Conservation (phyloP, 495 filamentous ascomycete genomes). For the Penicilliopsis zonata region DNA sequence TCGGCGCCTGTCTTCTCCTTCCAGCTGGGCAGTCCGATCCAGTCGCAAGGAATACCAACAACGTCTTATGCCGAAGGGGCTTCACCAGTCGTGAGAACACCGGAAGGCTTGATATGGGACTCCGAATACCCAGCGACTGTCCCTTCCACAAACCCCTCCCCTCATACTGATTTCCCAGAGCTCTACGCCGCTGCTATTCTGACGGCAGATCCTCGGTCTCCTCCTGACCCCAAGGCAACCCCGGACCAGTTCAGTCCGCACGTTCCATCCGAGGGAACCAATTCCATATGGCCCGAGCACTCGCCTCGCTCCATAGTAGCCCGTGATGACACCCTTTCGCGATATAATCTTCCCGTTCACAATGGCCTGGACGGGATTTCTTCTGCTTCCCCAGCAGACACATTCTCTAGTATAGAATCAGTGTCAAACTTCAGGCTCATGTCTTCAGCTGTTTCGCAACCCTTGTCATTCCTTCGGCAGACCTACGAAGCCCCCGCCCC, state of each 20-base stretch:
- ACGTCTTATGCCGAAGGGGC: too few species aligned
- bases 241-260: too few species aligned
- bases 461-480: slow-evolving; percentile 26
- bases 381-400: slow-evolving; percentile 15
- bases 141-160: too few species aligned
- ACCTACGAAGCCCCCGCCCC: slow-evolving; percentile 8
- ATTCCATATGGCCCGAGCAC: too few species aligned
- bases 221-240: too few species aligned
- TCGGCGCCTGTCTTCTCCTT: slow-evolving; percentile 9
- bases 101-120: slow-evolving; percentile 4
- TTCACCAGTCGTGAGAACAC: too few species aligned
- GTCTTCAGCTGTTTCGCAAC: slow-evolving; percentile 19
- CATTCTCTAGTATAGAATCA: slow-evolving; percentile 17
- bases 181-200: too few species aligned
- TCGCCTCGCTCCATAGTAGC: slow-evolving; percentile 8
- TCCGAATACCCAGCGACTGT: slow-evolving; percentile 6
- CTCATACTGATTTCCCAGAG: too few species aligned
- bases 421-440: slow-evolving; percentile 19
- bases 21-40: background rate
- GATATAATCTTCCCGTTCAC: slow-evolving; percentile 10
- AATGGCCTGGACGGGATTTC: slow-evolving; percentile 9
- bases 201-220: too few species aligned
- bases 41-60: too few species aligned
- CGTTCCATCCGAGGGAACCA: too few species aligned
- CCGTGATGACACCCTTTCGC: slow-evolving; percentile 6